Evolutionary conservation across 495 filamentous ascomycete species (phyloP).

Genomic region (Podospora anserina): DNA sequence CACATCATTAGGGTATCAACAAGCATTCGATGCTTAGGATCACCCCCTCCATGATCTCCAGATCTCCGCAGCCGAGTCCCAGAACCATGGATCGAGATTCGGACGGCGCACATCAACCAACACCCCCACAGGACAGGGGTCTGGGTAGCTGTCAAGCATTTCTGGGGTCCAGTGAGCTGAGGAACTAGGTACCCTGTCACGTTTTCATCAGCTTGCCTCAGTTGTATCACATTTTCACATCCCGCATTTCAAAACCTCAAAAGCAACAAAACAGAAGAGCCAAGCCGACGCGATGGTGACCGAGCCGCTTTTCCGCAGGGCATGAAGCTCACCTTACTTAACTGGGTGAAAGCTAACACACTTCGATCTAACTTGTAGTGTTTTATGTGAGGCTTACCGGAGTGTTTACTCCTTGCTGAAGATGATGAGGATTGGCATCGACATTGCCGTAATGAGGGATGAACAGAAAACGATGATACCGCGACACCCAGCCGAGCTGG

Average conservation of each 20-base stretch:
- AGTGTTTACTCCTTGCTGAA: background rate
- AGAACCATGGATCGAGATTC: slow-evolving; percentile 19
- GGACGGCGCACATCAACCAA: slow-evolving; percentile 3
- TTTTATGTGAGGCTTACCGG: background rate
- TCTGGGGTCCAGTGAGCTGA: slow-evolving; percentile 1
- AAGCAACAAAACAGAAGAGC: slow-evolving; percentile 7
- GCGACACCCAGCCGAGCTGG: background rate
- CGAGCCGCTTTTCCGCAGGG: background rate
- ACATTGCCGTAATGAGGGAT: background rate
- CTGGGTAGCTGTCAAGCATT: background rate
- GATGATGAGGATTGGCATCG: slow-evolving; percentile 2
- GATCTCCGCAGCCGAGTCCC: slow-evolving; percentile 16
- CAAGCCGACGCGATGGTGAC: background rate
- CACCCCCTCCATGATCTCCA: slow-evolving; percentile 4
- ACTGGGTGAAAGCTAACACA: background rate
- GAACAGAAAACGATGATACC: background rate
- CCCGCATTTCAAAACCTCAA: slow-evolving; percentile 7
- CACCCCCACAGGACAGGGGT: slow-evolving; percentile 4
- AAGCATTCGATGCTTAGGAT: background rate
- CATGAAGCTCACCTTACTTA: background rate
- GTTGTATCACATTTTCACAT: slow-evolving; percentile 4
- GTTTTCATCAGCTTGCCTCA: background rate
- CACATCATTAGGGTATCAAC: background rate
- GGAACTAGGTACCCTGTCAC: background rate
- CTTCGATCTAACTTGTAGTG: background rate